Conservation (phyloP, 306 rosid species). For the Vigna trinervia region DNA sequence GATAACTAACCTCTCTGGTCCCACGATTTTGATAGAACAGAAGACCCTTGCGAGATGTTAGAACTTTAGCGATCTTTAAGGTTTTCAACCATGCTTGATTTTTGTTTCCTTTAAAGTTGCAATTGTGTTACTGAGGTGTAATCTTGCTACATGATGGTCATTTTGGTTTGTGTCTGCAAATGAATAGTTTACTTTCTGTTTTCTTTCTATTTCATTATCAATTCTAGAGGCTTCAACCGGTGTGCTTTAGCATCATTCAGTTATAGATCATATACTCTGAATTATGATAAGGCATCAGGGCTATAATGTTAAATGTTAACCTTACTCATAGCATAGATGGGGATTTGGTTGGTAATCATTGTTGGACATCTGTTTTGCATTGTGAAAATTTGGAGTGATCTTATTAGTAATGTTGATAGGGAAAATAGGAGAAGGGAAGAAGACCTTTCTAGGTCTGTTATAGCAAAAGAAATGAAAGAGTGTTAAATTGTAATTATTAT, state of each 20-base stretch:
- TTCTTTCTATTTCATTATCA: neutral
- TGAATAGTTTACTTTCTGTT: neutral
- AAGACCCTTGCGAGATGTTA: neutral
- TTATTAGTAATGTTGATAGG: no score
- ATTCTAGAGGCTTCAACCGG: conserved; percentile 1
- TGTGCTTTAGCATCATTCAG: conserved; percentile 26
- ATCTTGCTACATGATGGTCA: conserved; percentile 3
- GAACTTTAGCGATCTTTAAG: neutral
- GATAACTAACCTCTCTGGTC: neutral
- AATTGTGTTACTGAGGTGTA: neutral
- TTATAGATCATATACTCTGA: neutral
- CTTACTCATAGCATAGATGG: conserved; percentile 22
- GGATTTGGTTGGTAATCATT: neutral
- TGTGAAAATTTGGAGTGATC: conserved; percentile 8
- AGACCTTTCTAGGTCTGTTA: no score
- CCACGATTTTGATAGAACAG: neutral
- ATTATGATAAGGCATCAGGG: neutral
- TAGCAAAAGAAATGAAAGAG: no score
- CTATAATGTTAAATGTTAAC: conserved; percentile 26
- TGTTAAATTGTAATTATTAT: no score
- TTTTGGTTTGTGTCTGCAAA: conserved; percentile 23
- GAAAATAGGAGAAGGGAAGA: no score
- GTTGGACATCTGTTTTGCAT: conserved; percentile 24
- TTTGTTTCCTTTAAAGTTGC: conserved; percentile 3
- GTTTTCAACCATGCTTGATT: conserved; percentile 21